Base-by-base conservation (phyloP, 164 flowering plant genomes). In the Vitis riparia region DNA sequence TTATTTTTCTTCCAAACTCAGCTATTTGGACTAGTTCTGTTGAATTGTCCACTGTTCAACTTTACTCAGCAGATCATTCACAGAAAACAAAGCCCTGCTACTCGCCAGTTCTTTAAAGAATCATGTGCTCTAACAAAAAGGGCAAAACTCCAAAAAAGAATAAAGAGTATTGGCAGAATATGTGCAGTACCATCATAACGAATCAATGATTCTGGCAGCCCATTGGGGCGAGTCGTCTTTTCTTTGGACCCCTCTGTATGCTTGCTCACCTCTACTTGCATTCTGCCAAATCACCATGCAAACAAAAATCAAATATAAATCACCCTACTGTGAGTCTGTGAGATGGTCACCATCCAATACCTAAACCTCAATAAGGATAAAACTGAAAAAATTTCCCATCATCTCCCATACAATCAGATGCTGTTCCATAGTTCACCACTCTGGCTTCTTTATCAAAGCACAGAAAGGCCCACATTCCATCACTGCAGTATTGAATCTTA, bases 231-330 rank as follows among this genome's bases (percentile, higher is more conserved):
- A 59, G 87, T 48, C 84, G 60, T 78, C 83, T 87, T 95, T 12
- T 93, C 98, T 80, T 90, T 95, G 50, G 76, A 50, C 59, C 99
- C 99, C 72, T 95, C 99, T 0, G 99, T 95, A 58, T 93, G 97
- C 86, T 91, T 95, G 87, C 99, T 95, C 57, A 95, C 99, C 82
- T 93, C 99, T 77, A 95, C 97, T 83, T 81, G 98, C 99, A 95
- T 95, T 71, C 99, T 95, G 89, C 73, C 68, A 55, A 48, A 65
- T 68, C 68, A 74, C 52, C 63, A 65, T 57, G 50, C 51, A 65
- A 55, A 12, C 13, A 49, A 67, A 13, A 58, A 48, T 15, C 16
- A 47, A 55, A 30, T 16, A 51, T 57, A 27, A 44, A 58, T 37
- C 44, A 16, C 2, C 9, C 49, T 32, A 0, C 12, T 30, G 47